These are phyloP conservation scores for Neurospora sp. DNA, from an alignment of 495 filamentous ascomycete species.

Conservation along the genomic window DNA sequence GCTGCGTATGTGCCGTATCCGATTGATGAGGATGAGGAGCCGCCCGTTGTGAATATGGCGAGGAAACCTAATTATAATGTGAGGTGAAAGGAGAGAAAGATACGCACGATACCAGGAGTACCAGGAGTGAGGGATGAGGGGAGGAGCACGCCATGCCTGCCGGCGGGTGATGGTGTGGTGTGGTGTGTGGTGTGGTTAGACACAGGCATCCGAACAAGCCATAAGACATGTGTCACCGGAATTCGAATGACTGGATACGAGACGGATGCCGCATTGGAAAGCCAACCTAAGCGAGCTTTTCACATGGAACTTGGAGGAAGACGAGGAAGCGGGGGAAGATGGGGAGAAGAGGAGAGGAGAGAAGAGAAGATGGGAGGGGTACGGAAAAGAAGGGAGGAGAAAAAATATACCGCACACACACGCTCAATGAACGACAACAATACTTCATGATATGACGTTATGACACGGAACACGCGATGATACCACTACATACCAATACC, in stretches of 20 bases:
- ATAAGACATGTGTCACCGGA: not conserved
- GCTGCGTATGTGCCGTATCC: slow-evolving; percentile 54
- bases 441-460: not conserved
- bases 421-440: not conserved
- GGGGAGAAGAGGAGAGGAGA: not conserved
- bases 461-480: not conserved
- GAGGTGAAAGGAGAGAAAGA: slow-evolving; percentile 23
- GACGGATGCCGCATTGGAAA: not conserved
- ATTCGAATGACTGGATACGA: not conserved
- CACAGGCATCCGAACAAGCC: not conserved
- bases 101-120: not conserved
- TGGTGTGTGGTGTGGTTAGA: not conserved
- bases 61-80: slow-evolving; percentile 72
- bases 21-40: slow-evolving; percentile 66
- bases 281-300: not conserved
- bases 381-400: not conserved
- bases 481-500: not conserved
- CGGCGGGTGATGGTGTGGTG: not conserved
- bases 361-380: not conserved
- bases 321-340: not conserved
- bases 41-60: slow-evolving; percentile 71
- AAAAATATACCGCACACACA: not conserved
- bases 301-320: not conserved
- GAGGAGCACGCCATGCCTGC: not conserved
- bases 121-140: not conserved